Base-by-base conservation (phyloP, 1,284 basidiomycete genomes). In the Heterobasidion irregulare region DNA sequence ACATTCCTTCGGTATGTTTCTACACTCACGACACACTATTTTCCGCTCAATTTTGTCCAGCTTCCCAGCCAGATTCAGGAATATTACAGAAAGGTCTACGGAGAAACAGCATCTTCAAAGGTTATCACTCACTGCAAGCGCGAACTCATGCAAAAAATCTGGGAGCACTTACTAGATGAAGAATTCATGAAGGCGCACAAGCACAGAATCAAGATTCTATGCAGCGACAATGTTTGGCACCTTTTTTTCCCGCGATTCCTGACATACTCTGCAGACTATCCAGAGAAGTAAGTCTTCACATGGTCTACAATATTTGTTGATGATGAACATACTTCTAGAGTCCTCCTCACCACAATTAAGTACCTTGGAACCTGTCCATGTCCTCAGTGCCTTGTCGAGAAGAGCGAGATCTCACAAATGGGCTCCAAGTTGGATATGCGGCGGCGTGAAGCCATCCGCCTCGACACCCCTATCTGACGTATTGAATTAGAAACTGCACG, bases 301-400 rank as follows among this genome's bases (percentile, higher is more conserved):
- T 5, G 15, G 38, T 41, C 15, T 15, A 41, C 10, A 41, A 9
- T 41, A 9, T 41, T 15, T 15, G 15, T 41, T 41, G 15, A 41
- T 41, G 19, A 26, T 3, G 9, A 10, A 41, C 38, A 41, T 41
- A 41, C 19, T 41, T 41, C 10, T 44, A 63, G 63, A 48, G 48
- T 61, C 10, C 26, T 63, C 33, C 36, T 64, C 5, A 53, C 59
- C 2, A 52, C 51, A 10, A 58, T 64, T 15, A 55, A 53, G 12
- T 50, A 53, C 35, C 51, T 59, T 2, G 57, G 61, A 6, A 26
- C 43, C 8, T 61, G 55, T 45, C 61, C 59, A 3, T 63, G 62
- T 47, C 61, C 59, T 10, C 52, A 56, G 4, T 63, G 62, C 51
- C 55, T 59, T 26, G 50, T 63, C 9, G 5, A 18, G 6, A 60